Percentiles rank a stretch among this genome's conserved stretches.
Conservation (phyloP, 2,329 filamentous ascomycete species). For the Neonectria punicea region DNA sequence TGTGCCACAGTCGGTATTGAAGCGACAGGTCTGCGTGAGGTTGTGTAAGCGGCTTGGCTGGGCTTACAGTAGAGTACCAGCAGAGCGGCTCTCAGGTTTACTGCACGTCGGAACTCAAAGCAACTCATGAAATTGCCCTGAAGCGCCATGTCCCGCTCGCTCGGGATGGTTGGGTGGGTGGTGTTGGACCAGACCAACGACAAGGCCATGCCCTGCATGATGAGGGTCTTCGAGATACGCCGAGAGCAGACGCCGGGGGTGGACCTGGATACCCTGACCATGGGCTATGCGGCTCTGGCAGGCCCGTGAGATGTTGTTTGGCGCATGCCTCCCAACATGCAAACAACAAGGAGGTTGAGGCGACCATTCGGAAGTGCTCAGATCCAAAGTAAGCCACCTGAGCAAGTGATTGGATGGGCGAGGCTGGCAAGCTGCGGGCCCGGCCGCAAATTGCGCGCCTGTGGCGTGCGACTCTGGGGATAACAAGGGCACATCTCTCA, state of each 20-base stretch:
- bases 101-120: conserved; percentile 24
- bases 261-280: not conserved
- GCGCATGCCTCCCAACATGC: not conserved
- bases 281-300: conserved; percentile 1
- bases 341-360: conserved; percentile 7
- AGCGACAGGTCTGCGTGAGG: conserved; percentile 31
- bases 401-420: conserved; percentile 26
- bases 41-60: conserved; percentile 38
- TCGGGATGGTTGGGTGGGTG: conserved; percentile 1
- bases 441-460: conserved; percentile 38
- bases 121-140: conserved; percentile 13
- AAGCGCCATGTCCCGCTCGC: conserved; percentile 16
- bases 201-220: conserved; percentile 8
- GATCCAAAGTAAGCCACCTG: conserved; percentile 26
- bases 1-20: conserved; percentile 35
- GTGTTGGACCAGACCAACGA: conserved; percentile 13
- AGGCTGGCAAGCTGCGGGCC: conserved; percentile 28
- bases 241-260: conserved; percentile 1
- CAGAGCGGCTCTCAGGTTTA: conserved; percentile 32
- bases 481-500: conserved; percentile 25
- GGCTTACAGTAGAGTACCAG: conserved; percentile 20
- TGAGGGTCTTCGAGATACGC: not conserved
- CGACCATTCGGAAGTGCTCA: conserved; percentile 3
- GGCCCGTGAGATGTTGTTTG: not conserved
- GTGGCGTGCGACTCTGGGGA: conserved; percentile 28